A percentile compares a stretch with the other conserved stretches of the same genome.
These are phyloP conservation scores for Cytospora leucostoma DNA, from an alignment of 2,329 filamentous ascomycete genomes.

Conservation along the genomic window DNA sequence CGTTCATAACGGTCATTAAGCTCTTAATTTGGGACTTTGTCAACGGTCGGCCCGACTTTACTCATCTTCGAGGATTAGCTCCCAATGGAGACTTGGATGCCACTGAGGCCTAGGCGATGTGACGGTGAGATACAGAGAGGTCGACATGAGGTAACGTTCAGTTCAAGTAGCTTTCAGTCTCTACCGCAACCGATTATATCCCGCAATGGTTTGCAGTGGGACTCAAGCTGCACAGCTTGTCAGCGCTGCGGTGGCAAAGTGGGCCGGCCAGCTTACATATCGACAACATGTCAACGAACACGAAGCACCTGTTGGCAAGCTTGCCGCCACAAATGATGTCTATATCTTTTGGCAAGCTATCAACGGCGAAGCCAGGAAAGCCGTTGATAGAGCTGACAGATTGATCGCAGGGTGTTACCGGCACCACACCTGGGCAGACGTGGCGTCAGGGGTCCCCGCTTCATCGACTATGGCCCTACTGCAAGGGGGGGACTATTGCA, in stretches of 20 bases:
- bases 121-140: conserved; percentile 1
- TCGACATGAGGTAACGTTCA: conserved; percentile 16
- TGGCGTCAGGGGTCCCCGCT: conserved; percentile 19
- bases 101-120: background rate
- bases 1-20: background rate
- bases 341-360: background rate
- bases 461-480: conserved; percentile 13
- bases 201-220: background rate
- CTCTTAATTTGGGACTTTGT: conserved; percentile 10
- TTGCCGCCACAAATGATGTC: no score
- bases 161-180: background rate
- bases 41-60: conserved; percentile 9
- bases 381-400: conserved; percentile 8
- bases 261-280: background rate
- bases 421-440: background rate
- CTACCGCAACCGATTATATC: background rate
- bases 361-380: background rate
- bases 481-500: conserved; percentile 1
- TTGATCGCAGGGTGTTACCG: background rate
- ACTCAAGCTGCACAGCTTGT: background rate
- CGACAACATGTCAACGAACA: conserved; percentile 2
- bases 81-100: background rate
- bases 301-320: conserved; percentile 1
- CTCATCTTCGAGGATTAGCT: background rate
- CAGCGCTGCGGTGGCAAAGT: background rate